Evolutionary conservation across 192 early-diverging fungal species (phyloP).

Genomic region (Backusella tarrabulga): DNA sequence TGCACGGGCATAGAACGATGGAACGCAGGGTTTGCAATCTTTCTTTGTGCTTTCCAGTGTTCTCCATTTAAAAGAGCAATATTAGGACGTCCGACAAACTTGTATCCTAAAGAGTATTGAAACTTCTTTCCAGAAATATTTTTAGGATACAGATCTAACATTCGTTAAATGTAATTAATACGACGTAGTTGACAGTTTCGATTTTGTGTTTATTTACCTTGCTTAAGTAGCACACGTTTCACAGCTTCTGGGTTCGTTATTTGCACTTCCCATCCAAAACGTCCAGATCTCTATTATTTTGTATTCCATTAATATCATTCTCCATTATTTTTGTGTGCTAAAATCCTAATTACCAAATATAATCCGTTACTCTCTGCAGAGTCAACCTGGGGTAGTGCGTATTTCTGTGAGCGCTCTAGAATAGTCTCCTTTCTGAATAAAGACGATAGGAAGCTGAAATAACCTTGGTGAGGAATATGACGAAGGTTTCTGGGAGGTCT

Average conservation of each 20-base stretch:
- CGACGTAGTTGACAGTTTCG: not conserved
- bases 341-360: not conserved
- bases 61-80: not conserved
- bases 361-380: not conserved
- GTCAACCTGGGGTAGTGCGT: not conserved
- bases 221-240: not conserved
- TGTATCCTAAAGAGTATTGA: not conserved
- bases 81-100: not conserved
- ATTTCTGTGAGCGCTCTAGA: not conserved
- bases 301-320: not conserved
- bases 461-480: not conserved
- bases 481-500: not conserved
- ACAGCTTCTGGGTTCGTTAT: not conserved
- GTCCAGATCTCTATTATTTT: not conserved
- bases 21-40: conserved; percentile 31
- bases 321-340: not conserved
- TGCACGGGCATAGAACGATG: conserved; percentile 29
- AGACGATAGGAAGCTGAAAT: not conserved
- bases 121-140: not conserved
- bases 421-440: not conserved
- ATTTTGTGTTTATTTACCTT: not conserved
- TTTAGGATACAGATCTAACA: not conserved
- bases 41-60: not conserved
- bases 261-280: not conserved
- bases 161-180: not conserved